Conservation (phyloP, 305 asterid species). For the Nicotiana rustica region DNA sequence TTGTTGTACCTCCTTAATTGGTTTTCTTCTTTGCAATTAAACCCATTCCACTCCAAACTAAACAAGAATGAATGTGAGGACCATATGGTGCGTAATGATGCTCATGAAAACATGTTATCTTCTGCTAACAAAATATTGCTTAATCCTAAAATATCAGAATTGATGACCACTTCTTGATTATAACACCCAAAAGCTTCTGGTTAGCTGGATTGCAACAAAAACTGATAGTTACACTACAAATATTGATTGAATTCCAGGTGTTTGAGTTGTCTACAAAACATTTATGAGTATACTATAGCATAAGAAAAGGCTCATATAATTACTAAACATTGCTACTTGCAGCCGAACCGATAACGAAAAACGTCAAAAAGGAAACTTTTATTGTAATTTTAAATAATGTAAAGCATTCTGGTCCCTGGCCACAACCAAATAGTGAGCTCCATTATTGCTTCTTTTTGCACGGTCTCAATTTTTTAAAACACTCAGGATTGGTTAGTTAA, state of each 20-base stretch:
- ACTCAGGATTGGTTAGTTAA: not conserved
- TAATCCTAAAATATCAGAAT: not conserved
- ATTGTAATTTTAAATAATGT: not conserved
- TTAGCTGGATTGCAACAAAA: not conserved
- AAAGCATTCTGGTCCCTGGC: conserved; percentile 27
- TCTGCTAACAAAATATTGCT: not conserved
- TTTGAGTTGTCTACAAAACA: not conserved
- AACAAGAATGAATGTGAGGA: not conserved
- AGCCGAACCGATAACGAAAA: not conserved
- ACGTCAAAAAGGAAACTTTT: conserved; percentile 24
- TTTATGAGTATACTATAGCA: not conserved
- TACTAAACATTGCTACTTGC: not conserved
- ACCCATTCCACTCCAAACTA: too few relatives aligned
- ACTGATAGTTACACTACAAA: not conserved
- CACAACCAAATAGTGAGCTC: conserved; percentile 31
- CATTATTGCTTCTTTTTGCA: conserved; percentile 26
- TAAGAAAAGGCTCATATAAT: not conserved
- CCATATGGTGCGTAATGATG: not conserved
- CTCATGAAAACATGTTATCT: not conserved
- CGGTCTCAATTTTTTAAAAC: conserved; percentile 1
- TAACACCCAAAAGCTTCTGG: not conserved
- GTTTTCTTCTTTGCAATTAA: too few relatives aligned
- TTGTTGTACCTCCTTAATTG: too few relatives aligned
- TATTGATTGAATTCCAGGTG: not conserved
- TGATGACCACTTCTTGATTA: not conserved